Conservation (phyloP, 768 basidiomycete species). For the Cubamyces lactineus region DNA sequence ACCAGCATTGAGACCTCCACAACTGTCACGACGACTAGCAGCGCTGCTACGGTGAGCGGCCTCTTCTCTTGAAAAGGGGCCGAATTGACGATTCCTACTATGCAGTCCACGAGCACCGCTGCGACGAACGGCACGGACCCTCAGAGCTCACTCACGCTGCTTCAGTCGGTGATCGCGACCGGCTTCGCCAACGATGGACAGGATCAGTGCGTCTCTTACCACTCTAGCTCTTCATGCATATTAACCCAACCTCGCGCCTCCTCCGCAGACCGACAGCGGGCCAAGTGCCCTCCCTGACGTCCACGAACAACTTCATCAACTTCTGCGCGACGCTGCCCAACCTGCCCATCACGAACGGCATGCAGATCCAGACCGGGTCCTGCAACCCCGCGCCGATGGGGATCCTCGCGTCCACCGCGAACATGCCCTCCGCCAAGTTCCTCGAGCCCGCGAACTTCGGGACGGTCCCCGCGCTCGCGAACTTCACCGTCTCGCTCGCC, state of each 20-base stretch:
- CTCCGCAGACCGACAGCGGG: slow-evolving; percentile 36
- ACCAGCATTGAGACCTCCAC: too few species aligned
- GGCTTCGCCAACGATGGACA: slow-evolving; percentile 56
- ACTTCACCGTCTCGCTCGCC: slow-evolving; percentile 59
- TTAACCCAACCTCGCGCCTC: too few species aligned
- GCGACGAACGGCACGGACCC: neutral
- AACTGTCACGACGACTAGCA: slow-evolving; percentile 12
- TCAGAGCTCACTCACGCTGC: slow-evolving; percentile 38
- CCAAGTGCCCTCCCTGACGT: slow-evolving; percentile 55
- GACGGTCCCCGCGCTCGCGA: slow-evolving; percentile 47
- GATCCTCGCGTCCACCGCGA: slow-evolving; percentile 50
- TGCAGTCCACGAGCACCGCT: too few species aligned
- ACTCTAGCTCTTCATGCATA: too few species aligned
- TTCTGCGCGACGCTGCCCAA: slow-evolving; percentile 44
- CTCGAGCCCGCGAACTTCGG: slow-evolving; percentile 49
- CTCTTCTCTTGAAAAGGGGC: too few species aligned
- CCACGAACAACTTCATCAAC: slow-evolving; percentile 71
- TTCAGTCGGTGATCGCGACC: slow-evolving; percentile 47
- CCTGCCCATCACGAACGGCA: slow-evolving; percentile 50
- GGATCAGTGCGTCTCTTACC: slow-evolving; percentile 20
- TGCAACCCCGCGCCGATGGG: slow-evolving; percentile 71
- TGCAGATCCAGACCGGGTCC: slow-evolving; percentile 47
- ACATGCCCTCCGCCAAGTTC: slow-evolving; percentile 64
- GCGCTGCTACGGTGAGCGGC: neutral
- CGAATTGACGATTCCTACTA: too few species aligned